Conservation (phyloP, 345 rosid species). For the Turritis glabra region DNA sequence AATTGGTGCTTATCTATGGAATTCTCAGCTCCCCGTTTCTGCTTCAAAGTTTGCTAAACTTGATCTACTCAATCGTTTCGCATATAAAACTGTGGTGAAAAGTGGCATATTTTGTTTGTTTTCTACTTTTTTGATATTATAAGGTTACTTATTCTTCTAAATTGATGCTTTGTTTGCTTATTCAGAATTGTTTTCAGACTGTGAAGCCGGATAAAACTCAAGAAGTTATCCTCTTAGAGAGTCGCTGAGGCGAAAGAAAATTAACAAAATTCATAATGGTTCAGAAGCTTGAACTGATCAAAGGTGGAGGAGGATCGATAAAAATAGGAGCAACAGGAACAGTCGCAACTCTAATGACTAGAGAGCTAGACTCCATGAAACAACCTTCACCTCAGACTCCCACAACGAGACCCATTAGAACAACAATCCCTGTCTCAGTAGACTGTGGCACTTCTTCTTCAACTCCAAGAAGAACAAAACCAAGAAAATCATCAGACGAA, state of each 20-base stretch:
- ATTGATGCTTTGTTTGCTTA: neutral
- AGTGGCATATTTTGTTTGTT: neutral
- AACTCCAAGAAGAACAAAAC: conserved; percentile 56
- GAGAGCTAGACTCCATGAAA: conserved; percentile 66
- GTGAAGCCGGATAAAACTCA: conserved; percentile 16
- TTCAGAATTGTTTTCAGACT: conserved; percentile 4
- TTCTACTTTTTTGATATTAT: neutral
- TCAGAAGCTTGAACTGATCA: conserved; percentile 74
- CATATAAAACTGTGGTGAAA: neutral
- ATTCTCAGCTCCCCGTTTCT: neutral
- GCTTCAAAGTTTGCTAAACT: neutral
- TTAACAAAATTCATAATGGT: conserved; percentile 46
- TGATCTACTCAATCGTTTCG: neutral
- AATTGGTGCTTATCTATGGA: neutral
- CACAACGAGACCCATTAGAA: conserved; percentile 42
- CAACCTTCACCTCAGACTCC: conserved; percentile 53
- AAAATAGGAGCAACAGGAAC: conserved; percentile 87
- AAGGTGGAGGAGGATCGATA: conserved; percentile 85
- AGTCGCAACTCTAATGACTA: conserved; percentile 73
- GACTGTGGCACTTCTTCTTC: conserved; percentile 49
- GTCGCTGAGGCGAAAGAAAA: conserved; percentile 23
- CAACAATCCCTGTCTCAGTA: conserved; percentile 53
- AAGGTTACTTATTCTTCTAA: neutral
- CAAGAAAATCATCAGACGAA: conserved; percentile 65
- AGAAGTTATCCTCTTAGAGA: conserved; percentile 9